Evolutionary conservation across 805 yeast species (phyloP).

Genomic region (Candida rishiriensis): DNA sequence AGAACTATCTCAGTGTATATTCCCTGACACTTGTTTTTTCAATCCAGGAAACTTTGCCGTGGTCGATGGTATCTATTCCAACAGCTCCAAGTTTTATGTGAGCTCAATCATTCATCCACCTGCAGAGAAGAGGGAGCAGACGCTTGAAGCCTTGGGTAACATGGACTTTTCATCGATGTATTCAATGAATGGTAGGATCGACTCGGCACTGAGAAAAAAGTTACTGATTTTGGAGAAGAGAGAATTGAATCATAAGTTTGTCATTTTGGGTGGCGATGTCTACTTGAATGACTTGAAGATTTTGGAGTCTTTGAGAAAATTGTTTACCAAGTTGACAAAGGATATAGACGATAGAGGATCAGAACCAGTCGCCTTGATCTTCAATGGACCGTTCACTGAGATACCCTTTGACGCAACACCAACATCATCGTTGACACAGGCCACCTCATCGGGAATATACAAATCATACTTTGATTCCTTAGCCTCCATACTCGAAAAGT

Average conservation of each 20-base stretch:
- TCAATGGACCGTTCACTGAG: conserved; percentile 78
- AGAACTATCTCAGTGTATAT: conserved; percentile 56
- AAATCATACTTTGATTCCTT: conserved; percentile 69
- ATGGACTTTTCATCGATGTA: conserved; percentile 51
- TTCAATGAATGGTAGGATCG: conserved; percentile 46
- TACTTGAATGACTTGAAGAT: conserved; percentile 56
- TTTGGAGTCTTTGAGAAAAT: conserved; percentile 60
- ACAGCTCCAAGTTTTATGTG: conserved; percentile 67
- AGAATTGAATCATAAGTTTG: conserved; percentile 50
- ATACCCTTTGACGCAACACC: conserved; percentile 55
- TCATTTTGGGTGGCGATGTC: conserved; percentile 73
- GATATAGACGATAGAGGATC: conserved; percentile 33
- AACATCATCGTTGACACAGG: conserved; percentile 44
- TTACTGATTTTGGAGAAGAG: conserved; percentile 54
- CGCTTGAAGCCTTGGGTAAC: conserved; percentile 72
- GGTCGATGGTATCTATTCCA: conserved; percentile 80
- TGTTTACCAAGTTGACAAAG: conserved; percentile 51
- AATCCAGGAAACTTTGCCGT: conserved; percentile 73
- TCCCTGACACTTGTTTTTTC: conserved; percentile 61
- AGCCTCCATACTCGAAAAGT: conserved; percentile 59
- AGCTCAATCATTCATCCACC: conserved; percentile 83
- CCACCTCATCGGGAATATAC: conserved; percentile 50
- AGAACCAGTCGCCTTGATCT: conserved; percentile 63
- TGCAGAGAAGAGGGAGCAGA: conserved; percentile 64
- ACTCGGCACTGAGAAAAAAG: conserved; percentile 50